Conservation (phyloP, 2,329 filamentous ascomycete genomes). For the Beauveria sp. region DNA sequence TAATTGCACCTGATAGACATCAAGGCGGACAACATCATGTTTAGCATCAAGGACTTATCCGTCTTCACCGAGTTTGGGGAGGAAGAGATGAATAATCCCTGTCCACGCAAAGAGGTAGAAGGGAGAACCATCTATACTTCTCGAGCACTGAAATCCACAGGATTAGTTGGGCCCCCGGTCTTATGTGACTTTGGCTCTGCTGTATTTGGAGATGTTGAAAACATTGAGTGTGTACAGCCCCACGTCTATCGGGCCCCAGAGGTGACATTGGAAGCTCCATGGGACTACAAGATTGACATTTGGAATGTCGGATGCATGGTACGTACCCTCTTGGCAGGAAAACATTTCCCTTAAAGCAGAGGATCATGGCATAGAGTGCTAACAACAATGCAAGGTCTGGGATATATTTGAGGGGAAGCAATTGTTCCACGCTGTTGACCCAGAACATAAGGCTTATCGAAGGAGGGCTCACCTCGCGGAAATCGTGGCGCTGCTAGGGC, state of each 20-base stretch:
- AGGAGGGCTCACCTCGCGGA: neutral
- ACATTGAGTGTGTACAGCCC: neutral
- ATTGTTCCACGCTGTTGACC: neutral
- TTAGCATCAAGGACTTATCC: no score
- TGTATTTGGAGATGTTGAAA: neutral
- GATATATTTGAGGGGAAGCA: neutral
- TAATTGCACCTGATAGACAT: no score
- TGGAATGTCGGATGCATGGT: slow-evolving; percentile 2
- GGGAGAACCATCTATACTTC: neutral
- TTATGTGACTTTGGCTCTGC: neutral
- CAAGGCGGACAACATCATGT: no score
- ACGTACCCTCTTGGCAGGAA: neutral
- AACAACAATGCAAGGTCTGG: neutral
- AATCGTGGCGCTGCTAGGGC: neutral
- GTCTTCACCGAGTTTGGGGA: no score
- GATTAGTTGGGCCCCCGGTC: neutral
- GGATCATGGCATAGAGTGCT: neutral
- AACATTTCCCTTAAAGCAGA: neutral
- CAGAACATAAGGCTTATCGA: neutral
- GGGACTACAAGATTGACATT: neutral
- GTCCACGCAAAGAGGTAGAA: neutral
- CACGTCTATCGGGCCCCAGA: neutral
- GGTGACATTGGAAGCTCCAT: neutral
- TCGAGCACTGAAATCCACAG: neutral
- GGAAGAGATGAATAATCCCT: no score